These are phyloP conservation scores for Sporothrix pallida DNA, from an alignment of 2,329 filamentous ascomycete species.

Conservation along the genomic window DNA sequence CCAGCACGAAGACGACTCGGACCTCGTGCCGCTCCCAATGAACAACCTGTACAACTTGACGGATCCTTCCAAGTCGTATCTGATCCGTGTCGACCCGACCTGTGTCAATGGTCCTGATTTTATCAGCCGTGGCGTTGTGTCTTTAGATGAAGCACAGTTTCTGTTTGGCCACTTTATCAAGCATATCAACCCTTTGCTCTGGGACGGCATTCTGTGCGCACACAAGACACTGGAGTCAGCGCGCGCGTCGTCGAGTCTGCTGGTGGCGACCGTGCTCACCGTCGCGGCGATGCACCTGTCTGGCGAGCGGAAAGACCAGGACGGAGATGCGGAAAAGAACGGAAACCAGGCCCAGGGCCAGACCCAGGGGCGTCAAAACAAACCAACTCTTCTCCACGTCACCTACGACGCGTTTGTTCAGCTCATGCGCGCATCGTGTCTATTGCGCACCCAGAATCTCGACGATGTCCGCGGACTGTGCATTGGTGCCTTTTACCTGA, in stretches of 20 bases:
- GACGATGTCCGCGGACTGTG: neutral
- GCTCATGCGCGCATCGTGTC: neutral
- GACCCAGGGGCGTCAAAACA: neutral
- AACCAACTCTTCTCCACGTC: neutral
- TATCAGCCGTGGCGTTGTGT: conserved; percentile 3
- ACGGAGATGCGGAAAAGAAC: neutral
- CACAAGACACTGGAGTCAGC: neutral
- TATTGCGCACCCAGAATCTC: conserved; percentile 1
- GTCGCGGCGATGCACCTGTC: neutral
- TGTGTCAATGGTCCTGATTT: conserved; percentile 11
- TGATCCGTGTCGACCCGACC: conserved; percentile 1
- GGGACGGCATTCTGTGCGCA: neutral
- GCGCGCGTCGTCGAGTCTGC: neutral
- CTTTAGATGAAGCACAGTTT: neutral
- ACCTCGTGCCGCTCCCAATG: neutral
- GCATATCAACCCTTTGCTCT: neutral
- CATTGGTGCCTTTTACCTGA: neutral
- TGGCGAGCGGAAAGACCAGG: neutral
- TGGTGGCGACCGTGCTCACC: neutral
- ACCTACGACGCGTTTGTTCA: conserved; percentile 3
- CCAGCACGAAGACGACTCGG: neutral
- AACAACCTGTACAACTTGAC: neutral
- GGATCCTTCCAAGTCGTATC: neutral
- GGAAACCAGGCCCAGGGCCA: neutral
- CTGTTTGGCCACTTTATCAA: neutral